These are phyloP conservation scores for Crithidia expoeki DNA, from an alignment of 208 protist species.

Conservation along the genomic window DNA sequence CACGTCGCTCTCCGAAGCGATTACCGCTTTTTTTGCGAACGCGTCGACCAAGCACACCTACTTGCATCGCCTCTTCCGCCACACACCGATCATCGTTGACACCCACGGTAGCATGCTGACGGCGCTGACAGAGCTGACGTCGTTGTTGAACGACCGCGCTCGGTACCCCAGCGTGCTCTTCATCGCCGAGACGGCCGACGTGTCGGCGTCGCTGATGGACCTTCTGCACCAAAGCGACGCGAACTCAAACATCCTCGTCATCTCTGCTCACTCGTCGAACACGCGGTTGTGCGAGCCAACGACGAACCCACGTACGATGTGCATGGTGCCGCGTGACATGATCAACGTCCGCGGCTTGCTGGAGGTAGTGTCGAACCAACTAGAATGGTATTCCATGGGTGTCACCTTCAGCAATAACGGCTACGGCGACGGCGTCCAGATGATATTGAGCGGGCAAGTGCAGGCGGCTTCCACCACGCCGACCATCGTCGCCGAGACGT, in stretches of 20 bases:
- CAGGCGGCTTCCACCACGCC: slow-evolving; percentile 49
- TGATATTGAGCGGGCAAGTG: slow-evolving; percentile 43
- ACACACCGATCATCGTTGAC: slow-evolving; percentile 49
- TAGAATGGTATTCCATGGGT: slow-evolving; percentile 78
- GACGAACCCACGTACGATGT: slow-evolving; percentile 67
- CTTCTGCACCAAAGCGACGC: slow-evolving; percentile 51
- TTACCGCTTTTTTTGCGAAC: slow-evolving; percentile 40
- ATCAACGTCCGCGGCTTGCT: slow-evolving; percentile 73
- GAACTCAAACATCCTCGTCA: slow-evolving; percentile 51
- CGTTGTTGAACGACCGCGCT: slow-evolving; percentile 34
- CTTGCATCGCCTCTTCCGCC: slow-evolving; percentile 37
- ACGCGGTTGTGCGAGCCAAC: slow-evolving; percentile 58
- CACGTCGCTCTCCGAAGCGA: slow-evolving; percentile 29
- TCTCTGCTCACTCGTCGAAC: slow-evolving; percentile 72
- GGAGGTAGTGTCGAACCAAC: slow-evolving; percentile 59
- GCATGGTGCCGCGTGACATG: slow-evolving; percentile 77
- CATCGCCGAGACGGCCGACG: slow-evolving; percentile 67
- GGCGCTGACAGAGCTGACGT: slow-evolving; percentile 52
- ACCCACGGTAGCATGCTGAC: slow-evolving; percentile 65
- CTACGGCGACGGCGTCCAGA: slow-evolving; percentile 69
- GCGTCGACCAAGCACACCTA: slow-evolving; percentile 9
- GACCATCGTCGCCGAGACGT: slow-evolving; percentile 69
- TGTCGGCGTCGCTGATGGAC: slow-evolving; percentile 67
- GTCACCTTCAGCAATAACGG: slow-evolving; percentile 62
- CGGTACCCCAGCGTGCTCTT: slow-evolving; percentile 68